Evolutionary conservation across 1,139 yeast genomes (phyloP).

Genomic region (Diutina pseudorugosa): DNA sequence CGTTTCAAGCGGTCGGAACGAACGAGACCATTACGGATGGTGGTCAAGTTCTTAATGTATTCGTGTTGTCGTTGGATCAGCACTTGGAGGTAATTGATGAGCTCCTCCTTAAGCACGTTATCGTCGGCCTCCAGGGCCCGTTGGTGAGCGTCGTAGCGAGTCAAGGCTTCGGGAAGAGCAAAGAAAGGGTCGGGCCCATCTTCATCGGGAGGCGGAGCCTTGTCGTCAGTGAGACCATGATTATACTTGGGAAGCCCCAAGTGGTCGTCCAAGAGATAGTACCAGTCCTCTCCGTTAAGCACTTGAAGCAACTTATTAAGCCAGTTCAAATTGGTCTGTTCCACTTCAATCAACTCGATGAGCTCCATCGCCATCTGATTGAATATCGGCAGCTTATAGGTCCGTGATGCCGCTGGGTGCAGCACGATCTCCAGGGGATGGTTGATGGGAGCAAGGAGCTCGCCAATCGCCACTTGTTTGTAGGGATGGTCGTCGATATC

Average conservation of each 20-base stretch:
- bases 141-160: conserved; percentile 23
- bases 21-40: conserved; percentile 61
- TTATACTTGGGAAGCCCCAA: conserved; percentile 60
- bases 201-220: neutral
- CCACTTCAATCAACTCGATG: conserved; percentile 65
- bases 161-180: conserved; percentile 36
- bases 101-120: conserved; percentile 26
- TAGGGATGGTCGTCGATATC: conserved; percentile 15
- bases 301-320: conserved; percentile 62
- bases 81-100: conserved; percentile 33
- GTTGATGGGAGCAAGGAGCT: conserved; percentile 61
- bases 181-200: conserved; percentile 44
- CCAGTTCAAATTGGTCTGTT: conserved; percentile 63
- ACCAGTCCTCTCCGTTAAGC: conserved; percentile 80
- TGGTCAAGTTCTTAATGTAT: conserved; percentile 64
- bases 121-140: conserved; percentile 14
- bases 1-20: conserved; percentile 67
- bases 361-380: conserved; percentile 55
- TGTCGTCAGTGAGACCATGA: conserved; percentile 29
- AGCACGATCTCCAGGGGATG: conserved; percentile 71
- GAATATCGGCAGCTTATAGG: conserved; percentile 43
- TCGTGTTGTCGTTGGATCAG: conserved; percentile 81
- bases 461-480: conserved; percentile 28
- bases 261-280: conserved; percentile 47
- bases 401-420: conserved; percentile 57